phyloP scores from a whole-genome alignment of 257 asterid genomes.

The Solanum corneliomulleri region DNA sequence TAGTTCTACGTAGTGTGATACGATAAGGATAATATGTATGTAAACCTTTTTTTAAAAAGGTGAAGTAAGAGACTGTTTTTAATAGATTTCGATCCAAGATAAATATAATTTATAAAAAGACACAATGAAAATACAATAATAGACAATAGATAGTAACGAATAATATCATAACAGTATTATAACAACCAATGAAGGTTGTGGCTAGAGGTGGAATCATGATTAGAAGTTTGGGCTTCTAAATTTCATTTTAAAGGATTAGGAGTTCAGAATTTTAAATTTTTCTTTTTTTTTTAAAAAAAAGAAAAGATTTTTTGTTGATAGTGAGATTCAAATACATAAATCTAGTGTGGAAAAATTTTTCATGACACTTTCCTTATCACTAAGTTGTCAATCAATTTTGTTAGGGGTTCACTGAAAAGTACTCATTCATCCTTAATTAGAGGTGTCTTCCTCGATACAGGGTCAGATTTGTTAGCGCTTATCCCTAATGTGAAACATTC shows the following conservation, averaged over 20 bases:
- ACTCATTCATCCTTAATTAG: neutral
- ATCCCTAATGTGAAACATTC: neutral
- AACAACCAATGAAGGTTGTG: neutral
- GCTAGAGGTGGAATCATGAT: neutral
- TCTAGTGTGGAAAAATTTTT: neutral
- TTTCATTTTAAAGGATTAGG: neutral
- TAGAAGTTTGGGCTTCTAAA: neutral
- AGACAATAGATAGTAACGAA: neutral
- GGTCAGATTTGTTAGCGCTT: neutral
- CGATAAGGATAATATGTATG: fast-evolving
- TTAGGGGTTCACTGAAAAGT: no score
- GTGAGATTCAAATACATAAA: neutral
- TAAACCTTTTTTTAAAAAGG: no score
- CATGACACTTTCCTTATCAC: no score
- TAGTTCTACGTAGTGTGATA: neutral
- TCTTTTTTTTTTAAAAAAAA: no score
- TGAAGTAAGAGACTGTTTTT: no score
- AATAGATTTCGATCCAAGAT: no score
- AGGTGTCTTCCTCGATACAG: neutral
- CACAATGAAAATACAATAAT: no score
- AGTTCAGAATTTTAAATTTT: neutral
- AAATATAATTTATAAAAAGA: no score
- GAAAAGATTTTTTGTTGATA: no score
- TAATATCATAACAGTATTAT: neutral
- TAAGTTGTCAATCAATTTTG: no score